Evolutionary conservation across 768 basidiomycete species (phyloP), one percentile per base, ranked within the genome.

Genomic region (Phanerodontia chrysosporium): DNA sequence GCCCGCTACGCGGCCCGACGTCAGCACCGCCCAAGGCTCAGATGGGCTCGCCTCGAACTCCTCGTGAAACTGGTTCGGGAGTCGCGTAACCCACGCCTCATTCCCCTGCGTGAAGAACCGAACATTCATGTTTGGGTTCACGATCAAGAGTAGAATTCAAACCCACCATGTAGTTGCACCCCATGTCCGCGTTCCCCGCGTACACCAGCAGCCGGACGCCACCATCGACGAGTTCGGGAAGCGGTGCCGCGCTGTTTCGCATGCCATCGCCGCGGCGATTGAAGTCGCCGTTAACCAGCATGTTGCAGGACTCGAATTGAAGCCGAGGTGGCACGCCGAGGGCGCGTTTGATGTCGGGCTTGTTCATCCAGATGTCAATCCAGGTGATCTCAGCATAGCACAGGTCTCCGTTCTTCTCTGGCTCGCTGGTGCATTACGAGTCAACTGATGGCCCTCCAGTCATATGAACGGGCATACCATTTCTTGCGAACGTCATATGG

Each of bases 291-390:
- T 95, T 94, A 56, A 97, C 83, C 51, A 87, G 75, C 80, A 79
- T 81, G 65, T 86, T 92, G 73, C 92, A 93, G n/a, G 80, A 80
- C 61, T 81, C 76, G 67, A 92, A 94, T 0, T 77, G 75, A 51
- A 74, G 70, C 2, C 78, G 70, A 1, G 83, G 79, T 62, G 85
- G 77, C n/a, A 84, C 92, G 49, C 94, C 93, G 28, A 95, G 80
- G 9, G 84, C 83, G n/a, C 79, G 81, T 76, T 96, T 96, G 70
- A 86, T 76, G 58, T 80, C 80, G 4, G 86, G 80, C 53, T 83
- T 74, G 70, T 98, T 97, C 81, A 98, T 78, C 82, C 87, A 98
- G 0, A 78, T 81, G 65, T 97, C 95, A 67, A 97, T 85, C 90
- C 91, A 97, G 18, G 72, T 66, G 82, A 97, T 86, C 74, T 96